These are phyloP conservation scores for Stachybotrys chlorohalonatus DNA, from an alignment of 2,329 filamentous ascomycete species.

Conservation along the genomic window DNA sequence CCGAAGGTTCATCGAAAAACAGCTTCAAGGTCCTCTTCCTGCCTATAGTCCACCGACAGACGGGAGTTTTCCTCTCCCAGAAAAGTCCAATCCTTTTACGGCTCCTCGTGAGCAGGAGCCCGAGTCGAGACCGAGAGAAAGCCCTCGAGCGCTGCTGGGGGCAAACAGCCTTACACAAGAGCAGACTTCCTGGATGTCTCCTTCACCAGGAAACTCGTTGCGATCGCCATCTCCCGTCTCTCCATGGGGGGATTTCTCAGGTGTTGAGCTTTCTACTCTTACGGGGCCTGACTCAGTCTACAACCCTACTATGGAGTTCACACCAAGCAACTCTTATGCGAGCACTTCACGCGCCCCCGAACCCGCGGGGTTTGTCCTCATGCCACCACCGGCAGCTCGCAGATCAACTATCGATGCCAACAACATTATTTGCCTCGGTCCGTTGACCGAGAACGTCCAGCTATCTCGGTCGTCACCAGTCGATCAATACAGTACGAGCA, in stretches of 20 bases:
- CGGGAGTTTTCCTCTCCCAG: conserved; percentile 13
- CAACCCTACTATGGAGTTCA: neutral
- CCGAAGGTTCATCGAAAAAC: conserved; percentile 39
- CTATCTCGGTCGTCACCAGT: conserved; percentile 7
- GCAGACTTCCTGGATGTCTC: neutral
- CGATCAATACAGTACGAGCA: neutral
- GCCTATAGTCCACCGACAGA: conserved; percentile 35
- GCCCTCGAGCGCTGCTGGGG: neutral
- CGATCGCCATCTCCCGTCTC: neutral
- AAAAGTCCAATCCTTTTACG: conserved; percentile 14
- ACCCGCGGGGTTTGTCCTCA: neutral
- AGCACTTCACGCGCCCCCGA: neutral
- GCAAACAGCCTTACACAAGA: neutral
- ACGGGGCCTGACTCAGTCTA: neutral
- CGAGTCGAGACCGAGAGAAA: neutral
- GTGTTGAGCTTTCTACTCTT: neutral
- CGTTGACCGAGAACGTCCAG: conserved; percentile 38
- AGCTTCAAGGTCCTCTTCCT: conserved; percentile 40
- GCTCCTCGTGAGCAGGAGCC: neutral
- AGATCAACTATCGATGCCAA: conserved; percentile 42
- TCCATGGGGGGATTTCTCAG: neutral
- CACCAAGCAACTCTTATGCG: neutral
- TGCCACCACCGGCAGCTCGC: conserved; percentile 22
- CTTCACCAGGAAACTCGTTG: neutral
- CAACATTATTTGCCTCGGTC: conserved; percentile 45